These are phyloP conservation scores for Mitragyna speciosa DNA, from an alignment of 257 asterid species.

Conservation along the genomic window DNA sequence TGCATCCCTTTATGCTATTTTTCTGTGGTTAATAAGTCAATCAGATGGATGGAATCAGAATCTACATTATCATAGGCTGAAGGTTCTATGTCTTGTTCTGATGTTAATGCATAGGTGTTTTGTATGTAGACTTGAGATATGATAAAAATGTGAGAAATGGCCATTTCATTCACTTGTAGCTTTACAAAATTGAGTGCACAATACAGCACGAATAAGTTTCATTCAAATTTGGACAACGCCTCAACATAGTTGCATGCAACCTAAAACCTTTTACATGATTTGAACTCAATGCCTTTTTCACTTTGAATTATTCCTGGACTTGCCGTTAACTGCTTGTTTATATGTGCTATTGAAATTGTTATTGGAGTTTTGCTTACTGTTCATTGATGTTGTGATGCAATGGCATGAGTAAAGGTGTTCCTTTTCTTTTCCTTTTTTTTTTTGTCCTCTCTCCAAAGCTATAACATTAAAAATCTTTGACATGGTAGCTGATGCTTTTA, in stretches of 20 bases:
- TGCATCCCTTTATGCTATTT: background rate
- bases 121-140: background rate
- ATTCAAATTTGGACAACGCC: background rate
- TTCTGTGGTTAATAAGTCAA: background rate
- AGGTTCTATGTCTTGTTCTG: background rate
- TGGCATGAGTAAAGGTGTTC: background rate
- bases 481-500: slow-evolving; percentile 11
- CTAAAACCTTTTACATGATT: background rate
- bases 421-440: background rate
- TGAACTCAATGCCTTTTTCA: background rate
- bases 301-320: background rate
- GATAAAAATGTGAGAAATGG: background rate
- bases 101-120: background rate
- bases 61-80: background rate
- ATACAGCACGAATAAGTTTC: background rate
- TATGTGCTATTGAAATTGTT: background rate
- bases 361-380: background rate
- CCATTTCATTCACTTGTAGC: background rate
- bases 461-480: background rate
- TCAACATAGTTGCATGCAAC: background rate
- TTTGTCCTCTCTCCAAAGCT: background rate
- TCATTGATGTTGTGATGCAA: background rate
- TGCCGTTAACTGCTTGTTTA: background rate
- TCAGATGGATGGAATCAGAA: background rate
- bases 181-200: background rate